Evolutionary conservation across 2,329 filamentous ascomycete species (phyloP).

Genomic region (Cordyceps pruinosa): DNA sequence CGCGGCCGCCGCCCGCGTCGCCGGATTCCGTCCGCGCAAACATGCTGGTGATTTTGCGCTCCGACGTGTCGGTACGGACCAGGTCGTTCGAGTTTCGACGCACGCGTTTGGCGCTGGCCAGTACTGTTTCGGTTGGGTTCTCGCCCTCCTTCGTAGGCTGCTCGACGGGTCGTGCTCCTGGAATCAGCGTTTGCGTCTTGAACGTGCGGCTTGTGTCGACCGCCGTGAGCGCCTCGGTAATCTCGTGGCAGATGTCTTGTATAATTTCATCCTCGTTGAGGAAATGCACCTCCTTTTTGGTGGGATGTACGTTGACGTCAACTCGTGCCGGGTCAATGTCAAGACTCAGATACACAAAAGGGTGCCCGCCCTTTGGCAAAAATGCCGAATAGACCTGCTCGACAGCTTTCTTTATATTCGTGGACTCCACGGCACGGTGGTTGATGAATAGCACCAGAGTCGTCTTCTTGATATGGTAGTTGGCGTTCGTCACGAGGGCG

Average conservation of each 20-base stretch:
- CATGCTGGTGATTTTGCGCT: slow-evolving; percentile 96
- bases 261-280: slow-evolving; percentile 96
- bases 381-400: slow-evolving; percentile 87
- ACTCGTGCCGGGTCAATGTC: slow-evolving; percentile 89
- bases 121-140: slow-evolving; percentile 25
- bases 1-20: slow-evolving; percentile 16
- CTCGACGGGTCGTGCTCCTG: slow-evolving; percentile 44
- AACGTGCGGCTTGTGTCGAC: slow-evolving; percentile 94
- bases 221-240: slow-evolving; percentile 69
- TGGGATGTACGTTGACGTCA: slow-evolving; percentile 96
- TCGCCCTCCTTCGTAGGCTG: slow-evolving; percentile 23
- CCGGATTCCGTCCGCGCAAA: slow-evolving; percentile 49
- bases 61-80: slow-evolving; percentile 78
- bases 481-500: slow-evolving; percentile 84
- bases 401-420: slow-evolving; percentile 77
- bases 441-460: slow-evolving; percentile 91
- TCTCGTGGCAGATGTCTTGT: slow-evolving; percentile 72
- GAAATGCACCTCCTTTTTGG: slow-evolving; percentile 94
- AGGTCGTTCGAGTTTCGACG: slow-evolving; percentile 61
- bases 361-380: slow-evolving; percentile 87
- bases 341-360: slow-evolving; percentile 86
- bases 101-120: slow-evolving; percentile 29
- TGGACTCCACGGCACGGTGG: slow-evolving; percentile 86
- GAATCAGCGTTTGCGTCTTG: slow-evolving; percentile 84
- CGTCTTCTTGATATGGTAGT: slow-evolving; percentile 88